These are phyloP conservation scores for Xerocomellus intermedius DNA, from an alignment of 768 basidiomycete genomes.

Conservation along the genomic window DNA sequence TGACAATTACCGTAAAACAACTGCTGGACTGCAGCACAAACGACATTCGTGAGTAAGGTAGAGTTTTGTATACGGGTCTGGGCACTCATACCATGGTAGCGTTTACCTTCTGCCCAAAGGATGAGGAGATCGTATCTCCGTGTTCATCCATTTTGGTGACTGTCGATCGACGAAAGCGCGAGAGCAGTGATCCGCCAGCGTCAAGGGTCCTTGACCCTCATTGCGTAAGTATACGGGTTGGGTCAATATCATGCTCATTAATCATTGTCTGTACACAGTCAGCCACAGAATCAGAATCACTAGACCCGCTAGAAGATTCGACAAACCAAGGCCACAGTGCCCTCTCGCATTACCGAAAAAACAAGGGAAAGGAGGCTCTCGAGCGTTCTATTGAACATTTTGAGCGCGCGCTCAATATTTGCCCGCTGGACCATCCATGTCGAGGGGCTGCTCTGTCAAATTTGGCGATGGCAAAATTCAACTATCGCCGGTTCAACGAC, in stretches of 20 bases:
- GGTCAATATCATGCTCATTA: background rate
- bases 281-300: background rate
- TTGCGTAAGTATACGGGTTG: background rate
- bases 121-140: background rate
- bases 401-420: background rate
- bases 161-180: background rate
- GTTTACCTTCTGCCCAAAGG: background rate
- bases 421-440: conserved; percentile 2
- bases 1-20: background rate
- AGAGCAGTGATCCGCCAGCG: background rate
- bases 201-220: background rate
- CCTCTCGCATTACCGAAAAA: background rate
- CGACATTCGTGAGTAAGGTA: background rate
- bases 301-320: background rate
- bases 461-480: background rate
- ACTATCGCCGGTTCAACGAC: background rate
- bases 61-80: too few relatives aligned
- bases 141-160: background rate
- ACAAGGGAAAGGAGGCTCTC: background rate
- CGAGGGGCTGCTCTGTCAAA: conserved; percentile 2
- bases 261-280: background rate
- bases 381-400: background rate
- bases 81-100: background rate
- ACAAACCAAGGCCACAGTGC: background rate
- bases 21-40: background rate